A percentile compares a stretch with the other conserved stretches of the same genome.
These are phyloP conservation scores for Bipolaris oryzae DNA, from an alignment of 2,329 filamentous ascomycete genomes.

Conservation along the genomic window DNA sequence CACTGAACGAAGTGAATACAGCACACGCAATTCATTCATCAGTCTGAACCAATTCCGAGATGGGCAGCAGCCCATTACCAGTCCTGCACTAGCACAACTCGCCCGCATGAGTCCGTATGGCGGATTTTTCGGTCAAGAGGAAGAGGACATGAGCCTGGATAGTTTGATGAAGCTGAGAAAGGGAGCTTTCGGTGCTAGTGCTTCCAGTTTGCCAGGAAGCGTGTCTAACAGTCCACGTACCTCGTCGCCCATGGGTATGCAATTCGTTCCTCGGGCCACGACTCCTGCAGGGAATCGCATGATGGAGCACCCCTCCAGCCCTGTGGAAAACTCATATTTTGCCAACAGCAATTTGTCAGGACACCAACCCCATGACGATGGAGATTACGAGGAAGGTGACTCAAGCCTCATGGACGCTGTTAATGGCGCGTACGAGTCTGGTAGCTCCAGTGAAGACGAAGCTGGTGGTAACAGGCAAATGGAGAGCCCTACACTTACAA, in stretches of 20 bases:
- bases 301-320: slow-evolving; percentile 33
- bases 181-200: slow-evolving; percentile 81
- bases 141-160: slow-evolving; percentile 74
- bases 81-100: slow-evolving; percentile 78
- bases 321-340: slow-evolving; percentile 36
- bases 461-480: slow-evolving; percentile 24
- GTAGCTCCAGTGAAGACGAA: slow-evolving; percentile 18
- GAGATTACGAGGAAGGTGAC: slow-evolving; percentile 29
- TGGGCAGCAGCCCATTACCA: slow-evolving; percentile 62
- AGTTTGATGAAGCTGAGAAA: slow-evolving; percentile 74
- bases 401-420: slow-evolving; percentile 34
- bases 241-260: slow-evolving; percentile 48
- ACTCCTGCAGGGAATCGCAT: slow-evolving; percentile 40
- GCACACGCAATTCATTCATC: slow-evolving; percentile 89
- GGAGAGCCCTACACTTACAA: slow-evolving; percentile 43
- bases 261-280: slow-evolving; percentile 37
- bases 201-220: slow-evolving; percentile 69
- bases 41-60: slow-evolving; percentile 64
- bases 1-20: slow-evolving; percentile 94
- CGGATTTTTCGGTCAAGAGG: slow-evolving; percentile 56
- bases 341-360: slow-evolving; percentile 19
- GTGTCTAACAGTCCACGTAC: slow-evolving; percentile 45
- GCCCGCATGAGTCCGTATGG: slow-evolving; percentile 62
- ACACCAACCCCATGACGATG: slow-evolving; percentile 20
- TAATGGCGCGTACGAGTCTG: slow-evolving; percentile 35